Evolutionary conservation across 208 protist genomes (phyloP).

Genomic region (Leishmania turanica): DNA sequence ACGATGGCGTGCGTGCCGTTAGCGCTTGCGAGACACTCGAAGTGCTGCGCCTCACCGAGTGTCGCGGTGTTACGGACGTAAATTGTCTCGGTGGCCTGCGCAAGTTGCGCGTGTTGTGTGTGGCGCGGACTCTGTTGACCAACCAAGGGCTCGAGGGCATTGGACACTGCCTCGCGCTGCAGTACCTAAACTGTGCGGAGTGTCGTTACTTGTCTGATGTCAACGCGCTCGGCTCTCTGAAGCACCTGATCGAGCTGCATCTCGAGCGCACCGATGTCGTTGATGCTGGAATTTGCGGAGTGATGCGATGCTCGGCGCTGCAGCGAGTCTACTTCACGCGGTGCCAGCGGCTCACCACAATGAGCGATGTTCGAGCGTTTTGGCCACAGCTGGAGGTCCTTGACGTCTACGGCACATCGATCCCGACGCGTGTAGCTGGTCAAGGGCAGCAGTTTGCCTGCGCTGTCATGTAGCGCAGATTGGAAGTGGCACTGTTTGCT

Average conservation of each 20-base stretch:
- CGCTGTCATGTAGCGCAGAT: conserved; percentile 38
- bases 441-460: conserved; percentile 65
- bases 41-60: conserved; percentile 52
- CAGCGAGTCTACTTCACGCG: conserved; percentile 68
- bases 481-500: neutral
- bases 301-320: conserved; percentile 53
- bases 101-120: conserved; percentile 48
- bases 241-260: conserved; percentile 55
- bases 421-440: conserved; percentile 54
- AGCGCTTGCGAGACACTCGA: conserved; percentile 43
- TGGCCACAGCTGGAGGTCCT: conserved; percentile 63
- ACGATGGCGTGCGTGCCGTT: conserved; percentile 44
- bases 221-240: conserved; percentile 52
- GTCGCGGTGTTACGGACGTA: conserved; percentile 57
- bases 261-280: conserved; percentile 53
- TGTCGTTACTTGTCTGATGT: conserved; percentile 71
- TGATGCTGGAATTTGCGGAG: conserved; percentile 45
- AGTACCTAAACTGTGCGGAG: conserved; percentile 55
- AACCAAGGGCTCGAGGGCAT: conserved; percentile 57
- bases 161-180: conserved; percentile 44
- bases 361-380: conserved; percentile 38
- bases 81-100: conserved; percentile 42
- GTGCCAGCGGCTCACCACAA: conserved; percentile 54
- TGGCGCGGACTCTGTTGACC: conserved; percentile 59
- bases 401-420: conserved; percentile 82